These are phyloP conservation scores for Biscogniauxia mediterranea DNA, from an alignment of 2,329 filamentous ascomycete species.

Conservation along the genomic window DNA sequence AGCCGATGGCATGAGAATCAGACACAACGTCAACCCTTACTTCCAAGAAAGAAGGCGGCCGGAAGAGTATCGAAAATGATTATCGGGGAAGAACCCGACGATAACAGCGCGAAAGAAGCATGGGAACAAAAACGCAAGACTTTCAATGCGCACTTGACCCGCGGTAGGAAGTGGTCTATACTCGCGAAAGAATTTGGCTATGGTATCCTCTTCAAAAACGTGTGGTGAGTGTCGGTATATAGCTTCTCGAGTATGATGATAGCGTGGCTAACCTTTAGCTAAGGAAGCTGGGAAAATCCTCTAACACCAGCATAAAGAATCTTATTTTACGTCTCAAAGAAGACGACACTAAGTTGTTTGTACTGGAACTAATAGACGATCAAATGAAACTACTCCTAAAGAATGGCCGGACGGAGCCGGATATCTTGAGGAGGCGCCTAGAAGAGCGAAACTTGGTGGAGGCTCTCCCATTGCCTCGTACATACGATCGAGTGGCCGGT, in stretches of 20 bases:
- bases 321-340: background rate
- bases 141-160: constrained; percentile 1
- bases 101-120: background rate
- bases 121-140: background rate
- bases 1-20: constrained; percentile 3
- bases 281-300: constrained; percentile 2
- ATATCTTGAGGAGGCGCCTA: constrained; percentile 1
- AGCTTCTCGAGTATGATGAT: background rate
- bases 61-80: constrained; percentile 1
- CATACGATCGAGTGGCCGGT: background rate
- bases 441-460: background rate
- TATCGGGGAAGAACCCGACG: background rate
- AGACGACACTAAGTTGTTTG: background rate
- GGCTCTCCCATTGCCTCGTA: background rate
- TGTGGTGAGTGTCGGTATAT: background rate
- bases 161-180: constrained; percentile 6
- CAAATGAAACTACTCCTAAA: constrained; percentile 2
- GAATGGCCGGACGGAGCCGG: constrained; percentile 1
- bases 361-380: constrained; percentile 1
- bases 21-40: background rate
- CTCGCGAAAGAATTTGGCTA: constrained; percentile 4
- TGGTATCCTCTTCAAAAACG: constrained; percentile 5
- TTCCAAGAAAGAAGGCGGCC: background rate
- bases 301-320: background rate
- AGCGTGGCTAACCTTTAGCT: background rate